phyloP scores from a whole-genome alignment of 345 rosid species.

The Alliaria petiolata region DNA sequence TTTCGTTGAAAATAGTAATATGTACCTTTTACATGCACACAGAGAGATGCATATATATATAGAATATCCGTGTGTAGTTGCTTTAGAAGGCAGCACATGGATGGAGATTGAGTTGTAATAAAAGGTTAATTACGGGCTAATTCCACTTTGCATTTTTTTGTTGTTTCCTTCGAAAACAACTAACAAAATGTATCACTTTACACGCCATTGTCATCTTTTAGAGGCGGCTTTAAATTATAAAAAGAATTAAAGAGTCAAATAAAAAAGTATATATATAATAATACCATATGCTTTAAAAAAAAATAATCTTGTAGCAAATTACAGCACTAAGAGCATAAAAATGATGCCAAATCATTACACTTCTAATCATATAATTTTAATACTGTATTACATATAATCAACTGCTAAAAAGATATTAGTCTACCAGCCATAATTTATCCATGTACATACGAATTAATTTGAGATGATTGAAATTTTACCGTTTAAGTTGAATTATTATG shows the following conservation, averaged over 20 bases:
- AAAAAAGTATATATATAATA: constrained; percentile 7
- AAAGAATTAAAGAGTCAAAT: constrained; percentile 25
- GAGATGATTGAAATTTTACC: not conserved
- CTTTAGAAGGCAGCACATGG: constrained; percentile 36
- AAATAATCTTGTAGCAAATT: not conserved
- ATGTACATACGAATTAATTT: not conserved
- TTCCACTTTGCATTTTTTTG: constrained; percentile 18
- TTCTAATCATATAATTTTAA: not conserved
- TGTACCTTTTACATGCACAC: constrained; percentile 8
- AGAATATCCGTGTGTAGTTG: constrained; percentile 27
- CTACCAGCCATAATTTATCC: not conserved
- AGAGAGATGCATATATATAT: not conserved
- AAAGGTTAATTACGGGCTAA: not conserved
- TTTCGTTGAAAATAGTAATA: constrained; percentile 8
- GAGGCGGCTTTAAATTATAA: constrained; percentile 22
- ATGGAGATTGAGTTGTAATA: constrained; percentile 6
- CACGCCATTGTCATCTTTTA: constrained; percentile 29
- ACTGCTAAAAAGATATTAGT: not conserved
- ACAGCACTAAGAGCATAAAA: constrained; percentile 18
- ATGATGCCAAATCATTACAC: constrained; percentile 24
- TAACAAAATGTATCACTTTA: constrained; percentile 21
- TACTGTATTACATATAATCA: not conserved
- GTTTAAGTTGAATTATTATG: not conserved
- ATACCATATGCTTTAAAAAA: not conserved
- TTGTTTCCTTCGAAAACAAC: constrained; percentile 15